Percentiles rank a stretch among this genome's conserved stretches.
Evolutionary conservation across 1,139 yeast genomes (phyloP).

Genomic region (Lodderomyces margitis): DNA sequence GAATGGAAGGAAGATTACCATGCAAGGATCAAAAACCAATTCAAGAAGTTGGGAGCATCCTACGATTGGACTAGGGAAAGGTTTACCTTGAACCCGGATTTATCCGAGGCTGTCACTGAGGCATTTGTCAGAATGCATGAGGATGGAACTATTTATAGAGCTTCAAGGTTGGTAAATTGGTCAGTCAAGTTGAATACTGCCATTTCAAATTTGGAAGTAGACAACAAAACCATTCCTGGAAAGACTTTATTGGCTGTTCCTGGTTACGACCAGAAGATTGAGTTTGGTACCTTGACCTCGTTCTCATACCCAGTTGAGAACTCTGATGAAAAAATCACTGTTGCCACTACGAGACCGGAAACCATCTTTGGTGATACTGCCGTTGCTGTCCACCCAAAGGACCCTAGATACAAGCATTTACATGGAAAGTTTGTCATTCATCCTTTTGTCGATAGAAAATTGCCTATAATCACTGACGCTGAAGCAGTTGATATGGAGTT

Average conservation of each 20-base stretch:
- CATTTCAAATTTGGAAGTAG: conserved; percentile 92
- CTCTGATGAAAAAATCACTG: conserved; percentile 84
- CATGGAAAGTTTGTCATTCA: conserved; percentile 92
- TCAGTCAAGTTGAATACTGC: conserved; percentile 94
- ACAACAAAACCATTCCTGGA: conserved; percentile 83
- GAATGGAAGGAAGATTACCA: conserved; percentile 98
- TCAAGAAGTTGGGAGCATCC: conserved; percentile 89
- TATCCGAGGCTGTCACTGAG: conserved; percentile 80
- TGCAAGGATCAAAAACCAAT: conserved; percentile 76
- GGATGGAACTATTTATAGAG: conserved; percentile 94
- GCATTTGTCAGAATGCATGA: conserved; percentile 90
- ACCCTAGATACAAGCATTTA: conserved; percentile 85
- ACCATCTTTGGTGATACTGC: conserved; percentile 97
- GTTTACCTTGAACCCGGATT: conserved; percentile 81
- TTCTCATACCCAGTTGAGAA: conserved; percentile 88
- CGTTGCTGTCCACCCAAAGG: conserved; percentile 96
- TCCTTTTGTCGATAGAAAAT: conserved; percentile 81
- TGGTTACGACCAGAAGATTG: conserved; percentile 84
- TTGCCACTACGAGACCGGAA: conserved; percentile 99
- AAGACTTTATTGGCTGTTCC: conserved; percentile 82
- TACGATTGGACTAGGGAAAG: conserved; percentile 96
- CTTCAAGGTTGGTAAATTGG: conserved; percentile 93
- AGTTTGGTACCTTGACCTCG: conserved; percentile 93
- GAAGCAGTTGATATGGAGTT: conserved; percentile 99
- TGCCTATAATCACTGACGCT: conserved; percentile 85